These are phyloP conservation scores for Ogataea naganishii DNA, from an alignment of 805 yeast genomes.

Conservation along the genomic window DNA sequence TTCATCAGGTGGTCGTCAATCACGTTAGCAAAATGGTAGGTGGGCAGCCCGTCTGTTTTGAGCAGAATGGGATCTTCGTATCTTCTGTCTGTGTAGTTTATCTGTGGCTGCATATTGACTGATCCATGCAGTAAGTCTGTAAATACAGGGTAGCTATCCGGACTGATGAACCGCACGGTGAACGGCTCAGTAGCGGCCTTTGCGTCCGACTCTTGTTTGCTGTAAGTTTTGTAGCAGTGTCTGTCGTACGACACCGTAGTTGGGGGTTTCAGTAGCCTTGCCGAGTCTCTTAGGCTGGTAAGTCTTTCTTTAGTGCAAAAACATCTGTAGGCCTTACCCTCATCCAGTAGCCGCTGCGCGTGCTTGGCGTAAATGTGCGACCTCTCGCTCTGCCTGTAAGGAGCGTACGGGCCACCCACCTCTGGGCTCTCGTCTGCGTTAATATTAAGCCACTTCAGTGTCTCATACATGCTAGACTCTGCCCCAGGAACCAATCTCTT, in stretches of 20 bases:
- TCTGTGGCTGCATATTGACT: conserved; percentile 71
- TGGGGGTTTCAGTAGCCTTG: conserved; percentile 71
- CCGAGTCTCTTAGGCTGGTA: conserved; percentile 58
- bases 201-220: conserved; percentile 30
- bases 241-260: conserved; percentile 90
- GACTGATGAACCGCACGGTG: conserved; percentile 72
- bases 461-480: conserved; percentile 67
- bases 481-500: conserved; percentile 74
- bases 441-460: conserved; percentile 72
- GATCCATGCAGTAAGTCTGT: conserved; percentile 72
- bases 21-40: conserved; percentile 94
- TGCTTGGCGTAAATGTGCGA: conserved; percentile 54
- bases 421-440: conserved; percentile 77
- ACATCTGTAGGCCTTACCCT: conserved; percentile 79
- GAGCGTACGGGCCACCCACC: conserved; percentile 70
- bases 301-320: conserved; percentile 78
- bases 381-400: conserved; percentile 83
- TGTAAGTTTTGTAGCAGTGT: conserved; percentile 45
- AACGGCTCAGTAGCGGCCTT: conserved; percentile 28
- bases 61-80: conserved; percentile 85
- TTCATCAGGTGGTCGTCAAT: conserved; percentile 91
- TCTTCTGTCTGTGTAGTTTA: conserved; percentile 58
- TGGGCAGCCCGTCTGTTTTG: conserved; percentile 93
- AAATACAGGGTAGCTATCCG: conserved; percentile 58
- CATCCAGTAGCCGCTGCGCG: conserved; percentile 44